Evolutionary conservation across 1,139 yeast genomes (phyloP), one percentile per base, ranked within the genome.

Genomic region (Magnusiomyces clavatus): DNA sequence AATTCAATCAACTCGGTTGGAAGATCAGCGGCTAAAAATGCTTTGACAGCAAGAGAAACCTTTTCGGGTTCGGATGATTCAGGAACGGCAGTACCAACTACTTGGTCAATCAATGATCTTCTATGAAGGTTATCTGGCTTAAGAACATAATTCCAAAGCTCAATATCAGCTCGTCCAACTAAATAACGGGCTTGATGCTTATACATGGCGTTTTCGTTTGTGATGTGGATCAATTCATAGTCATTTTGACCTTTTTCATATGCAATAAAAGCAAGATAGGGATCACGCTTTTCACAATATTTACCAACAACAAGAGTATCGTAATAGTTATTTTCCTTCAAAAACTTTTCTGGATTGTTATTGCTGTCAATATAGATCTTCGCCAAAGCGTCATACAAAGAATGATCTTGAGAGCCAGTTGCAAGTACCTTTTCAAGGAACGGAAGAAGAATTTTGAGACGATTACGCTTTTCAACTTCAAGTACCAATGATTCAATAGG

Each of bases 241-340:
- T 92, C 96, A 64, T 92, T 90, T 54, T 79, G 77, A 67, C 99
- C 99, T 73, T 89, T 90, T 58, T 95, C 95, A 70, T 92, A 92
- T 52, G 96, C 95, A 71, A 92, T 92, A 70, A 88, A 92, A 17
- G 98, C 99, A 69, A 92, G 77, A 73, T 88, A 92, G 56, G 99
- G 99, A 66, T 92, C 99, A 70, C 98, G 85, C 81, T 88, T 92
- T 72, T 94, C 99, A 78, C 99, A 94, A 76, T 92, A 92, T 68
- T 83, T 89, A 77, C 98, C 99, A 62, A 92, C 97, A 61, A 86
- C 86, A 61, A 87, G 76, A 29, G 98, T 86, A 70, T 92, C 95
- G 72, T 94, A 92, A 65, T 80, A 77, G 62, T 82, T 77, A 69
- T 92, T 94, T 70, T 92, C 98, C 69, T 83, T 84, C 74, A 92